Percentiles rank a stretch among this genome's conserved stretches.
Evolutionary conservation across 768 basidiomycete species (phyloP).

Genomic region (Saitozyma podzolica): DNA sequence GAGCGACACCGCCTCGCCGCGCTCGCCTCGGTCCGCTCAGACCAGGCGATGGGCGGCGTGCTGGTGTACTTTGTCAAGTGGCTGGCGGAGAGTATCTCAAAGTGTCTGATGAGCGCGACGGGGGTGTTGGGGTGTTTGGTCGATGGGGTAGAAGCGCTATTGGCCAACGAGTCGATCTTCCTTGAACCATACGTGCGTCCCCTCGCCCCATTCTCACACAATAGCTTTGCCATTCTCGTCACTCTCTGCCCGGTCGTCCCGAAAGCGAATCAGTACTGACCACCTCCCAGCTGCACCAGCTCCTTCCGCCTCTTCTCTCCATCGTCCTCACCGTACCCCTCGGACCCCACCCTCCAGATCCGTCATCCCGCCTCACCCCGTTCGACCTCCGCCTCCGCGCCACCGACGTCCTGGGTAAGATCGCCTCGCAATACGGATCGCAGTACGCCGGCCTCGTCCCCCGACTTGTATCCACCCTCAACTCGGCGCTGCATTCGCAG

Average conservation of each 20-base stretch:
- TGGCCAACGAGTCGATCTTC: constrained; percentile 84
- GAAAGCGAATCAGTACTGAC: constrained; percentile 1
- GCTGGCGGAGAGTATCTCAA: constrained; percentile 83
- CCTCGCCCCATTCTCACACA: not conserved
- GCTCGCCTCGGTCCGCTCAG: constrained; percentile 79
- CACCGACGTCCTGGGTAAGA: constrained; percentile 76
- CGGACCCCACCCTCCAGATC: constrained; percentile 63
- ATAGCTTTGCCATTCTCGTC: too few species aligned
- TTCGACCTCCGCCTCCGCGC: constrained; percentile 76
- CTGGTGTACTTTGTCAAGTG: constrained; percentile 92
- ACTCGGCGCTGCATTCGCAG: constrained; percentile 67
- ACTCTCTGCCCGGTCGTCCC: too few species aligned
- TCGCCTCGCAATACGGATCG: constrained; percentile 53
- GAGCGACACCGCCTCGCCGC: constrained; percentile 76
- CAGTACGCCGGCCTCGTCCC: constrained; percentile 50
- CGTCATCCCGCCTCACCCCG: constrained; percentile 28
- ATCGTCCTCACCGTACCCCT: constrained; percentile 84
- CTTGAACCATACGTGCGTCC: constrained; percentile 89
- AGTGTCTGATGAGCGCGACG: constrained; percentile 57
- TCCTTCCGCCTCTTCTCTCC: constrained; percentile 88
- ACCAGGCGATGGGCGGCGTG: constrained; percentile 87
- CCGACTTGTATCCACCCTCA: constrained; percentile 89
- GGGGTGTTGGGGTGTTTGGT: constrained; percentile 77
- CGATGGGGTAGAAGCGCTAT: constrained; percentile 77
- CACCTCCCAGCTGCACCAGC: constrained; percentile 77